Conservation (phyloP, 805 yeast species). For the Yamadazyma nakazawae region DNA sequence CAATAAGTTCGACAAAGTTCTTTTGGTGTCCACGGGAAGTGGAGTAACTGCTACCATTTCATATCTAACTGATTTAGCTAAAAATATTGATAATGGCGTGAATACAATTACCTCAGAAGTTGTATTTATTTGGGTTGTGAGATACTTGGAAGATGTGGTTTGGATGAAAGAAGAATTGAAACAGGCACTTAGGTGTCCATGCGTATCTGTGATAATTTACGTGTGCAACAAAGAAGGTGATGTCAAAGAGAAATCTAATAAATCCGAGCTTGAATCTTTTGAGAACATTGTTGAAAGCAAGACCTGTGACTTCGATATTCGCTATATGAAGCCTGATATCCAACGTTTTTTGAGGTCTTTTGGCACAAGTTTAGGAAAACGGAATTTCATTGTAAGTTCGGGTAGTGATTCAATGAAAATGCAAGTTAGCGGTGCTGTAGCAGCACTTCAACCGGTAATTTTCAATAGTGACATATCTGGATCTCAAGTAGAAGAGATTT, state of each 20-base stretch:
- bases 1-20: slow-evolving; percentile 41
- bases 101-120: slow-evolving; percentile 23
- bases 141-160: slow-evolving; percentile 25
- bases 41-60: slow-evolving; percentile 53
- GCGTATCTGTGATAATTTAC: slow-evolving; percentile 23
- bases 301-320: slow-evolving; percentile 12
- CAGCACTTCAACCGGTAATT: slow-evolving; percentile 36
- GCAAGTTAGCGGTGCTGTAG: slow-evolving; percentile 37
- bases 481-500: slow-evolving; percentile 39
- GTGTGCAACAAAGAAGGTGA: slow-evolving; percentile 13
- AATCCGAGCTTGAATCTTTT: neutral
- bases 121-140: slow-evolving; percentile 46
- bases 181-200: slow-evolving; percentile 22
- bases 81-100: slow-evolving; percentile 12
- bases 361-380: slow-evolving; percentile 13
- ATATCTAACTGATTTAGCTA: slow-evolving; percentile 29
- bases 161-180: slow-evolving; percentile 42
- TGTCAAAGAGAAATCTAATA: neutral
- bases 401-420: slow-evolving; percentile 43
- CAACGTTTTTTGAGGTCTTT: neutral
- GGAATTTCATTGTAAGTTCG: slow-evolving; percentile 43
- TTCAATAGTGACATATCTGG: slow-evolving; percentile 26
- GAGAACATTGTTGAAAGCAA: neutral
- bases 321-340: neutral
- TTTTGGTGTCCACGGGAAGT: slow-evolving; percentile 46